Evolutionary conservation across 2,329 filamentous ascomycete genomes (phyloP), one percentile per base, ranked within the genome.

Genomic region (Diaporthe sp.): DNA sequence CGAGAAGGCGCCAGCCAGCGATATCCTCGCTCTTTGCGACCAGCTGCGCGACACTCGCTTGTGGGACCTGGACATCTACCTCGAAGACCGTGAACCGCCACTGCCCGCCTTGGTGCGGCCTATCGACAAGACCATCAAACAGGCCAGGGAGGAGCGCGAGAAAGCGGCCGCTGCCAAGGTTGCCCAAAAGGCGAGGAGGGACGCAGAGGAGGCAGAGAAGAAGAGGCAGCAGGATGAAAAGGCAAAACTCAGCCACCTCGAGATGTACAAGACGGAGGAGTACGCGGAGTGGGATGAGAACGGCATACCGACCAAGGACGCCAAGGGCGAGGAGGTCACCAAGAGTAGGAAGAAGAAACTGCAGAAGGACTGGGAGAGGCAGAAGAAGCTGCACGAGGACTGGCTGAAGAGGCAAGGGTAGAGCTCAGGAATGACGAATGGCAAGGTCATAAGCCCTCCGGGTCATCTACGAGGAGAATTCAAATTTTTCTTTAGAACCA

Each of bases 301-400:
- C 58, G 93, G 92, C 0, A 76, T 94, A 70, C 92, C 93, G 19
- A 89, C 86, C 0, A 89, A 87, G 79, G 90, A 93, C 79, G 87
- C 86, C 37, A 87, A 90, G 34, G 93, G 92, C 2, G 88, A 89
- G 77, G 91, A 93, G 79, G 83, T 94, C n/a, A 87, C 91, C 13
- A 94, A 94, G 85, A 90, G 87, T 74, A 87, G 87, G 79, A 82
- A 81, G 49, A 94, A 94, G 87, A 93, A 92, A 85, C 81, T 94
- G 77, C 88, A 84, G 82, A 94, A 94, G 85, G 91, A 92, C 76
- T 94, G 92, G 92, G 91, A 93, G 80, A 89, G 86, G 79, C 93
- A 94, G 86, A 93, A 92, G 86, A 94, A 93, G 86, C 78, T 88
- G 78, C 90, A 92, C 83, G 91, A 93, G 79, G 85, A 85, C 71